Evolutionary conservation across 805 yeast genomes (phyloP).

Genomic region (Wickerhamomyces kurtzmanii): DNA sequence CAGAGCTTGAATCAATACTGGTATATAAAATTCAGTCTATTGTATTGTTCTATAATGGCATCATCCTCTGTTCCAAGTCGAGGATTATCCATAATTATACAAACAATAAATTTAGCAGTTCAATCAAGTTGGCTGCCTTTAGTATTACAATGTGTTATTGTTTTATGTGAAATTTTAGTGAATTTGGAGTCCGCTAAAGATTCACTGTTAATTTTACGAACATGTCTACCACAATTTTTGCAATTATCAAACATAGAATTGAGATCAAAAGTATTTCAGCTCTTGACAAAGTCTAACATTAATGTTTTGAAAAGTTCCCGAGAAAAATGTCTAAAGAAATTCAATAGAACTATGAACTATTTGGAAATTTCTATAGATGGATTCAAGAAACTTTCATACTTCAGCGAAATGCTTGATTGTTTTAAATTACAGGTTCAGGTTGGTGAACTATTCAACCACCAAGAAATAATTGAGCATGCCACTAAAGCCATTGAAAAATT

Average conservation of each 20-base stretch:
- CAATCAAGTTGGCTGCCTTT: slow-evolving; percentile 33
- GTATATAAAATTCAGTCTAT: slow-evolving; percentile 33
- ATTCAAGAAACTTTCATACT: slow-evolving; percentile 27
- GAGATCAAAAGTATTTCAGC: slow-evolving; percentile 26
- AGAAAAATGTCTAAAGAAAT: no score
- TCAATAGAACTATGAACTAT: slow-evolving; percentile 24
- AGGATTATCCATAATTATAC: slow-evolving; percentile 38
- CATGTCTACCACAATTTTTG: slow-evolving; percentile 33
- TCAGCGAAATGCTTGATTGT: slow-evolving; percentile 27
- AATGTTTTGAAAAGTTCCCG: slow-evolving; percentile 7
- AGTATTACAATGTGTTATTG: slow-evolving; percentile 34
- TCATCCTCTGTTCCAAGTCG: slow-evolving; percentile 34
- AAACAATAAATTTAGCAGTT: slow-evolving; percentile 38
- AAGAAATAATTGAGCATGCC: slow-evolving; percentile 23
- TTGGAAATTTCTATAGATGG: slow-evolving; percentile 35
- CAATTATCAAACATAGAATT: slow-evolving; percentile 28
- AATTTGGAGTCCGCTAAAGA: slow-evolving; percentile 32
- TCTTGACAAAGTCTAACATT: slow-evolving; percentile 19
- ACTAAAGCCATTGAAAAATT: slow-evolving; percentile 19
- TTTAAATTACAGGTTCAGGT: slow-evolving; percentile 28
- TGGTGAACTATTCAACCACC: slow-evolving; percentile 21
- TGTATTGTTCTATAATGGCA: slow-evolving; percentile 35
- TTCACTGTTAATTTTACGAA: slow-evolving; percentile 27
- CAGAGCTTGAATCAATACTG: slow-evolving; percentile 28
- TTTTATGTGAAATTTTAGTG: slow-evolving; percentile 34